Conservation (phyloP, 2,329 filamentous ascomycete genomes). For the Arthrobotrys musiformis region DNA sequence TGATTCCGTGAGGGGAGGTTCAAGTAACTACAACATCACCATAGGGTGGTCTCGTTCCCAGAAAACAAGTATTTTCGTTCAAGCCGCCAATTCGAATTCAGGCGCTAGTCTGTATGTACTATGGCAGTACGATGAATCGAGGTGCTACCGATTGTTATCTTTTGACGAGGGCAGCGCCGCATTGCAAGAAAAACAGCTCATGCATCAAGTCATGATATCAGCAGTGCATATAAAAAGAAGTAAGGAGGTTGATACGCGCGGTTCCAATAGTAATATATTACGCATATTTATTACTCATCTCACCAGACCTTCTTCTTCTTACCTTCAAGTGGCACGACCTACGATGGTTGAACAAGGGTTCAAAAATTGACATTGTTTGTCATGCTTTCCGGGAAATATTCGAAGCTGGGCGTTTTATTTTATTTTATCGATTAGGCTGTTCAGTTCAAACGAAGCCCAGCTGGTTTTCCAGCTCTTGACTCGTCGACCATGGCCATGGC, state of each 20-base stretch:
- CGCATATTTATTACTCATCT: conserved; percentile 54
- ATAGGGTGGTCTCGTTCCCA: not conserved
- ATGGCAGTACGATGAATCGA: not conserved
- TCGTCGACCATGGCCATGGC: not conserved
- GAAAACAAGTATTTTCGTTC: not conserved
- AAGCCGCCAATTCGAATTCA: not conserved
- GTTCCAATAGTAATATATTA: conserved; percentile 56
- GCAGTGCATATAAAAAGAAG: conserved; percentile 12
- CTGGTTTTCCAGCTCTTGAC: not conserved
- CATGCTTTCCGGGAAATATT: conserved; percentile 52
- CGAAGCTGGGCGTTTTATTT: conserved; percentile 32
- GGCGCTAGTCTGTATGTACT: not conserved
- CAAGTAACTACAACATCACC: not conserved
- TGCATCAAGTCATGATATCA: conserved; percentile 10
- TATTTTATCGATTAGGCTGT: conserved; percentile 41
- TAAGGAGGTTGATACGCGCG: conserved; percentile 13
- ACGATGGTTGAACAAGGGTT: conserved; percentile 7
- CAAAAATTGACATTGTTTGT: conserved; percentile 30
- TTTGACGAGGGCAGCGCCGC: not conserved
- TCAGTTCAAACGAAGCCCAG: not conserved
- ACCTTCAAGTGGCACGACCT: conserved; percentile 29
- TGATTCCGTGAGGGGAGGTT: not conserved
- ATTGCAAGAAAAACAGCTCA: conserved; percentile 11
- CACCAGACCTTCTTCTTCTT: conserved; percentile 23
- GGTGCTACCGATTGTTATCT: not conserved